Evolutionary conservation across 1,284 basidiomycete species (phyloP), one percentile per base, ranked within the genome.

Genomic region (Ganoderma resinaceum): DNA sequence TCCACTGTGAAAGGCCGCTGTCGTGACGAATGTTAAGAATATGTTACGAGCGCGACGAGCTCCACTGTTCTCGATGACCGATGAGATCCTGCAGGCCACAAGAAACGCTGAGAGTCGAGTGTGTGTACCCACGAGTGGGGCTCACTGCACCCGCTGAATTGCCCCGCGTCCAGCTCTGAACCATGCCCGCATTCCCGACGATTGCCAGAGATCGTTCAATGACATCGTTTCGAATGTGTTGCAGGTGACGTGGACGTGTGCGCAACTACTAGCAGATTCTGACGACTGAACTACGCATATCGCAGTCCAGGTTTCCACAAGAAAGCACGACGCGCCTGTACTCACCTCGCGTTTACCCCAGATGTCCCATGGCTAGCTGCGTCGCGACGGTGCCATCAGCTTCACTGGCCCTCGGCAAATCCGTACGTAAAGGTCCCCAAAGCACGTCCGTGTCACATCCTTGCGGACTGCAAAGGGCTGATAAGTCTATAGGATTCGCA

Each of bases 51-150:
- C n/a, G 37, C 35, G 12, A 60, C 23, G 37, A n/a, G 12, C 58
- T 23, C 58, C 58, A 60, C 37, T 60, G 8, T 60, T 40, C 58
- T 60, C 58, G 37, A 58, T 9, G 33, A 18, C 33, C 33, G 55
- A 58, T 23, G 18, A 58, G 55, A 37, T 37, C 23, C 23, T 14
- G 37, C 23, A 26, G 8, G 58, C 23, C 11, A 37, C 4, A 53
- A 31, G 52, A 33, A 55, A 55, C 52, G 52, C 52, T 33, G 23
- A 26, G n/a, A n/a, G 7, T n/a, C 46, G 26, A 49, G 20, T 18
- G 52, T 5, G 16, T 5, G 52, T 55, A 16, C 1, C 29, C 52
- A 33, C 12, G 52, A 16, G 52, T 55, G 52, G 29, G 29, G 52
- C 29, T 33, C 52, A 55, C 33, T 33, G 52, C 18, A 31, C 12